Evolutionary conservation across 345 rosid genomes (phyloP).

Genomic region (Eucalyptus virginea): DNA sequence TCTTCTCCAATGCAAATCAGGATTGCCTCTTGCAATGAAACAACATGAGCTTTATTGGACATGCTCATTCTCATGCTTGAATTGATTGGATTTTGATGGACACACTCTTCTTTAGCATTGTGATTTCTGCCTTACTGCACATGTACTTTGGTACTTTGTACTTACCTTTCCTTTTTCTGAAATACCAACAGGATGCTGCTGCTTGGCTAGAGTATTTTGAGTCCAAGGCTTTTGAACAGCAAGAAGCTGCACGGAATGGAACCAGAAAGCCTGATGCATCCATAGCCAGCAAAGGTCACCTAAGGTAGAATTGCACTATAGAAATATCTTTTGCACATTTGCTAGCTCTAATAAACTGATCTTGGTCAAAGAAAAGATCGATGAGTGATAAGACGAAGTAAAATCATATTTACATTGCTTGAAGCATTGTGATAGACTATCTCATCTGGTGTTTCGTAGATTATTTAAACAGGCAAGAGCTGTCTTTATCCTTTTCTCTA

Average conservation of each 20-base stretch:
- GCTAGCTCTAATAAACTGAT: neutral
- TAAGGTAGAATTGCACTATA: conserved; percentile 42
- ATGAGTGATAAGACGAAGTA: neutral
- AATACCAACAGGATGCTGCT: conserved; percentile 81
- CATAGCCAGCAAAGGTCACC: conserved; percentile 98
- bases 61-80: neutral
- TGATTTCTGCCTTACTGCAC: neutral
- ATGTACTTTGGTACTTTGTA: neutral
- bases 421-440: neutral
- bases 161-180: neutral
- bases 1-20: neutral
- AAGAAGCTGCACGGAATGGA: conserved; percentile 97
- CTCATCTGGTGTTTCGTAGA: neutral
- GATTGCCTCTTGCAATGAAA: neutral
- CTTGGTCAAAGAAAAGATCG: neutral
- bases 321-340: neutral
- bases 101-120: neutral
- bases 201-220: conserved; percentile 99
- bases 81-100: neutral
- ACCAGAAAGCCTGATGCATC: conserved; percentile 96
- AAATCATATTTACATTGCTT: neutral
- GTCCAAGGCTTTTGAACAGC: conserved; percentile 96
- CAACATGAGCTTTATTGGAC: neutral
- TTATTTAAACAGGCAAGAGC: neutral
- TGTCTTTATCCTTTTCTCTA: neutral